Evolutionary conservation across 2,329 filamentous ascomycete species (phyloP), one percentile per base, ranked within the genome.

Genomic region (Fusarium sp.): DNA sequence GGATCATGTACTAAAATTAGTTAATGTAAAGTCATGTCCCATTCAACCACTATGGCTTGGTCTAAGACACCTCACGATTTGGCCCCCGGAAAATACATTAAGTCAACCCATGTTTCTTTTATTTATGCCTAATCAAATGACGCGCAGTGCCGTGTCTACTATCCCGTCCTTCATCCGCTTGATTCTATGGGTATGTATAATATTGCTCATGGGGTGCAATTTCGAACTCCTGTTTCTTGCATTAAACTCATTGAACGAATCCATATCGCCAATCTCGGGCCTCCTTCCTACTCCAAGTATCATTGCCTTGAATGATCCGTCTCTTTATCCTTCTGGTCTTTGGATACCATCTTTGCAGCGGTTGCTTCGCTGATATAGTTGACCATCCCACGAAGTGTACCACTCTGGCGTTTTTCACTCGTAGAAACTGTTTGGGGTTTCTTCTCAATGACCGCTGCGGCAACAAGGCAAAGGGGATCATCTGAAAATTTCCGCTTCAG

Each of bases 151-250:
- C 43, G 20, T 52, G 39, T 31, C 54, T 63, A 27, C 36, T 56
- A 54, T 63, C 37, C 41, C 48, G 49, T 58, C 31, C 41, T 62
- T 41, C 48, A 53, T 46, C 50, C 27, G 51, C 56, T 39, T 60
- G 33, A 60, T 65, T 23, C 39, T 36, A 61, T 47, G 39, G 58
- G 50, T 63, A 63, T 63, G 50, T 63, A 63, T 63, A 47, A 45
- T 59, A 46, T 40, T 42, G 37, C 48, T 41, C 41, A 63, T 14
- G 52, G 37, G 48, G 51, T 43, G 9, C 43, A 42, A 29, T 56
- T 29, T 43, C 53, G 27, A 65, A 69, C 65, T 52, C 69, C 58
- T 23, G 18, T 45, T 37, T 20, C 37, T 55, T 31, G 21, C 10
- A 40, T 27, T 18, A 36, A 58, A 65, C 47, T 39, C 35, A 17